A percentile compares a stretch with the other conserved stretches of the same genome.
These are phyloP conservation scores for Gnetum montanum DNA, from an alignment of 75 land plant genomes.

Conservation along the genomic window DNA sequence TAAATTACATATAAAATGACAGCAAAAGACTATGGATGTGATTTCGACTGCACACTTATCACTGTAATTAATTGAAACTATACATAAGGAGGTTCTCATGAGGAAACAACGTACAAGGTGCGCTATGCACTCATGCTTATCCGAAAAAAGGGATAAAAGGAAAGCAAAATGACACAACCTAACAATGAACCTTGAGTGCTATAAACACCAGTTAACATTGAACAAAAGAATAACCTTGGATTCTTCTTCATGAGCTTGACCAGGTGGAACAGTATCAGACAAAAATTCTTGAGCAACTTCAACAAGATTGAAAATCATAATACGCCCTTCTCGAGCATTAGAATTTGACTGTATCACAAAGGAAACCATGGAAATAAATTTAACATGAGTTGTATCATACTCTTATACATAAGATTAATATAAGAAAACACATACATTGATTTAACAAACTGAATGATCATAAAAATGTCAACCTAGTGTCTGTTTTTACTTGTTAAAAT, in stretches of 20 bases:
- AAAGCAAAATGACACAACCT: no score
- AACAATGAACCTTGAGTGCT: no score
- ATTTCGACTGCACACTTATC: no score
- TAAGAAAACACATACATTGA: not conserved
- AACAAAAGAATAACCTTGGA: constrained; percentile 5
- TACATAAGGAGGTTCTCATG: no score
- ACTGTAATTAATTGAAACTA: no score
- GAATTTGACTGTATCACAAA: constrained; percentile 48
- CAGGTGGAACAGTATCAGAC: constrained; percentile 50
- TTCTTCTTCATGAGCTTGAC: not conserved
- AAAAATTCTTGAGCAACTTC: constrained; percentile 94
- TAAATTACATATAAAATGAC: no score
- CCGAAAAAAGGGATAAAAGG: no score
- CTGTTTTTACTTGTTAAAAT: no score
- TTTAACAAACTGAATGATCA: not conserved
- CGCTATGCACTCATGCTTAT: no score
- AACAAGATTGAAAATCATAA: constrained; percentile 88
- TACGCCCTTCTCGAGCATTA: constrained; percentile 91
- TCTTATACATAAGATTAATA: not conserved
- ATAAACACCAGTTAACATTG: no score
- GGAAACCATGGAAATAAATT: not conserved
- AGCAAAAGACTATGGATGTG: no score
- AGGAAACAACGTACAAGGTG: no score
- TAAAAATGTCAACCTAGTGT: not conserved
- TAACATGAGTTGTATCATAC: not conserved